Evolutionary conservation across 176 grass and related monocot species (phyloP).

Genomic region (Otatea glauca): DNA sequence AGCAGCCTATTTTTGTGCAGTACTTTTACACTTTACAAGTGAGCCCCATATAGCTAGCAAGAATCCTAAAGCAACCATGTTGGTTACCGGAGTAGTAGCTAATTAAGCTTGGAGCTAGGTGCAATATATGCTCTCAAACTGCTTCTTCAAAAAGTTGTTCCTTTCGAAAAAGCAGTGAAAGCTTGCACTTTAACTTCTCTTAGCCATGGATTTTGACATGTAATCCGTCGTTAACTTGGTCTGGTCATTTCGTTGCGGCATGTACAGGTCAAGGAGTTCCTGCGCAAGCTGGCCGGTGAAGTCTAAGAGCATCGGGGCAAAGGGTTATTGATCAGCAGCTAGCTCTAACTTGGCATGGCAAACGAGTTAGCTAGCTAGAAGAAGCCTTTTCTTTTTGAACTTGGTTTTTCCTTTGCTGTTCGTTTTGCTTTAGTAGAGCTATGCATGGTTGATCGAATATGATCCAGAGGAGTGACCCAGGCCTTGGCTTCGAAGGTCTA

Average conservation of each 20-base stretch:
- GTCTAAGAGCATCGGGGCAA: slow-evolving; percentile 1
- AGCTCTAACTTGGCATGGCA: not conserved
- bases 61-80: not conserved
- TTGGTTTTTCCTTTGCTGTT: not conserved
- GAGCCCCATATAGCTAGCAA: not conserved
- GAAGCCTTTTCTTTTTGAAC: not conserved
- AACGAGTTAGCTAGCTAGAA: slow-evolving; percentile 10
- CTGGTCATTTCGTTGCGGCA: not conserved
- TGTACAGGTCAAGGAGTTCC: slow-evolving; percentile 50
- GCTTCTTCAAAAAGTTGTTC: not conserved
- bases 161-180: slow-evolving; percentile 1
- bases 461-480: not conserved
- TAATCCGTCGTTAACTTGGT: not conserved
- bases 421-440: not conserved
- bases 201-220: not conserved
- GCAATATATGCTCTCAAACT: slow-evolving; percentile 11
- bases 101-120: not conserved
- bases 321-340: not conserved
- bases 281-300: slow-evolving; percentile 50
- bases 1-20: slow-evolving; percentile 25
- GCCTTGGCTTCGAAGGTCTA: slow-evolving; percentile 43
- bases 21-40: not conserved
- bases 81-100: not conserved
- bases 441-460: slow-evolving; percentile 1
- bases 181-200: not conserved